These are phyloP conservation scores for Verticillium klebahnii DNA, from an alignment of 2,329 filamentous ascomycete genomes.

Conservation along the genomic window DNA sequence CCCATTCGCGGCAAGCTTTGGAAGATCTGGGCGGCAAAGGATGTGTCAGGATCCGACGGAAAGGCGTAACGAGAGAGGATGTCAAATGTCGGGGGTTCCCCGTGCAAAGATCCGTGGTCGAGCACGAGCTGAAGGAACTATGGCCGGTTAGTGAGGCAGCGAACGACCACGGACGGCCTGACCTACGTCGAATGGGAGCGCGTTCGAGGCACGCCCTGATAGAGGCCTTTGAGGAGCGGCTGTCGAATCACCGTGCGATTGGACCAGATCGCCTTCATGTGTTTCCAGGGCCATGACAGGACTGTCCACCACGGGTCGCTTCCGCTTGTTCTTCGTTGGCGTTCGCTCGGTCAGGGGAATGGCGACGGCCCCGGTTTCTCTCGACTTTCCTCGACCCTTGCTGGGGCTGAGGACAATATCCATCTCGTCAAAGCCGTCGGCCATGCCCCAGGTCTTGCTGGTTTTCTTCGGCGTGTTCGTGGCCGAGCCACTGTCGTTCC, in stretches of 20 bases:
- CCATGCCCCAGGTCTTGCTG: conserved; percentile 51
- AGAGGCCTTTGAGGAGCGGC: not conserved
- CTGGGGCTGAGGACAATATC: conserved; percentile 51
- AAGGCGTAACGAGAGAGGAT: conserved; percentile 60
- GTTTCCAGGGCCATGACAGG: conserved; percentile 59
- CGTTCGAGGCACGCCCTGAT: conserved; percentile 4
- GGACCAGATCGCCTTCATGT: conserved; percentile 35
- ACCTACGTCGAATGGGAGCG: conserved; percentile 40
- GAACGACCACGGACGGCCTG: not conserved
- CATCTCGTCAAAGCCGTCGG: conserved; percentile 74
- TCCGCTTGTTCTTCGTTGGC: conserved; percentile 67
- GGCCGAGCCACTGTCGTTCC: conserved; percentile 20
- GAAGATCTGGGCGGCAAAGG: conserved; percentile 63
- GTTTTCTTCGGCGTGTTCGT: conserved; percentile 55
- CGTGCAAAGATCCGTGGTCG: conserved; percentile 52
- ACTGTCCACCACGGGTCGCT: conserved; percentile 61
- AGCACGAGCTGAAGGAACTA: conserved; percentile 60
- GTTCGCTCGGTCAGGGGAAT: conserved; percentile 46
- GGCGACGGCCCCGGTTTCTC: conserved; percentile 37
- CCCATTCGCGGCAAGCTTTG: conserved; percentile 60
- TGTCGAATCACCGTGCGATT: conserved; percentile 23
- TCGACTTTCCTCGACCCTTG: conserved; percentile 40
- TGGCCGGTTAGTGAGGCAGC: conserved; percentile 14
- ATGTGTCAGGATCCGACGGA: conserved; percentile 57
- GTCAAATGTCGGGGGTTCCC: conserved; percentile 62